phyloP scores from a whole-genome alignment of 1,284 basidiomycete genomes.

The Termitomyces sp. region DNA sequence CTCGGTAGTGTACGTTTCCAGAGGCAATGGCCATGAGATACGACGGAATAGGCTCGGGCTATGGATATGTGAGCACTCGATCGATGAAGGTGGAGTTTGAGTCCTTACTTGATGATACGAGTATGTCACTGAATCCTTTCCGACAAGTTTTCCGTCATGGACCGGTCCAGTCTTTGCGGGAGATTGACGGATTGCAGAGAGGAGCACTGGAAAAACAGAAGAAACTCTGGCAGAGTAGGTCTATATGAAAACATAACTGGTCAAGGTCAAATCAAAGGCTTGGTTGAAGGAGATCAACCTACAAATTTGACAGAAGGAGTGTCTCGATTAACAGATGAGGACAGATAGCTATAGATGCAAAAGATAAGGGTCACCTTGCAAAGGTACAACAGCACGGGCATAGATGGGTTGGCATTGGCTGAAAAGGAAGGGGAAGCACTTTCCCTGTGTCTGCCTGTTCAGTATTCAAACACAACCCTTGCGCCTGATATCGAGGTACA shows the following conservation, averaged over 20 bases:
- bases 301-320: conserved; percentile 74
- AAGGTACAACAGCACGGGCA: conserved; percentile 73
- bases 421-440: conserved; percentile 85
- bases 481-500: conserved; percentile 18
- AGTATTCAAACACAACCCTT: not conserved
- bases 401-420: conserved; percentile 95
- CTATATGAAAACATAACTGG: conserved; percentile 27
- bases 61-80: conserved; percentile 1
- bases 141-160: conserved; percentile 65
- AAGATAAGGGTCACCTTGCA: conserved; percentile 57
- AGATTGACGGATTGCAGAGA: conserved; percentile 78
- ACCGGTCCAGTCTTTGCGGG: conserved; percentile 64
- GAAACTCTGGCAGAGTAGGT: conserved; percentile 75
- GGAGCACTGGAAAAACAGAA: conserved; percentile 76
- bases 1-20: conserved; percentile 75
- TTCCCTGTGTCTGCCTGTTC: conserved; percentile 84
- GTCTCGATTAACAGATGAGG: conserved; percentile 33
- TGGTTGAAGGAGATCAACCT: not conserved
- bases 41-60: conserved; percentile 82
- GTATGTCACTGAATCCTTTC: conserved; percentile 64
- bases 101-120: conserved; percentile 61
- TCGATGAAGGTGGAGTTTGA: not conserved
- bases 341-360: not conserved
- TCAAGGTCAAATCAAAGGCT: not conserved
- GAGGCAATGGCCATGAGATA: conserved; percentile 87